Evolutionary conservation across 306 rosid genomes (phyloP).

Genomic region (Biancaea sappan): DNA sequence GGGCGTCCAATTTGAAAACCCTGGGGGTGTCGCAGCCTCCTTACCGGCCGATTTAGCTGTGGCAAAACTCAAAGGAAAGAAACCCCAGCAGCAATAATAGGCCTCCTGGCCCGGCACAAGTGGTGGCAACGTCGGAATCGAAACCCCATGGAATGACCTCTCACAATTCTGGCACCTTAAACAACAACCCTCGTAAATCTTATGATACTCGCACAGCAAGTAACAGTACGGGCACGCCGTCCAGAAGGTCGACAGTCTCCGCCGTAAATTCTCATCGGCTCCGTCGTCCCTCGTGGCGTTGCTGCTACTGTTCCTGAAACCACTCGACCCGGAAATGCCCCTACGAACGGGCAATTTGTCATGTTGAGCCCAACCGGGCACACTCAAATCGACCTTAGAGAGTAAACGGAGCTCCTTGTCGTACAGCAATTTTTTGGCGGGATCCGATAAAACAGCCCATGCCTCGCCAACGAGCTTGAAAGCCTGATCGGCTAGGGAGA

Average conservation of each 20-base stretch:
- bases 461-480: constrained; percentile 82
- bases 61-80: constrained; percentile 74
- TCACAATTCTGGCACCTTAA: constrained; percentile 82
- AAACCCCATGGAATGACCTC: constrained; percentile 66
- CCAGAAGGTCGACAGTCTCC: constrained; percentile 69
- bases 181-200: constrained; percentile 75
- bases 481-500: constrained; percentile 66
- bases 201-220: constrained; percentile 67
- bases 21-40: constrained; percentile 1
- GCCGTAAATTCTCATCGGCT: constrained; percentile 22
- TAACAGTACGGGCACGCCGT: constrained; percentile 96
- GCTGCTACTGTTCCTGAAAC: neutral
- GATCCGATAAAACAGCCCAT: constrained; percentile 78
- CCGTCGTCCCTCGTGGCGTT: neutral
- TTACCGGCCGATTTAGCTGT: constrained; percentile 32
- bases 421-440: constrained; percentile 51
- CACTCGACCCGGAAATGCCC: neutral
- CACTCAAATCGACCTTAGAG: constrained; percentile 33
- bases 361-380: constrained; percentile 35
- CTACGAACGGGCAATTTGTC: constrained; percentile 57
- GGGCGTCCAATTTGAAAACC: constrained; percentile 61
- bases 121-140: constrained; percentile 59
- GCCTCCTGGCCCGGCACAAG: constrained; percentile 78
- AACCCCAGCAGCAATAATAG: constrained; percentile 84
- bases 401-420: constrained; percentile 50